Percentiles rank a stretch among this genome's conserved stretches.
Evolutionary conservation across 352 stramenopile species (phyloP).

Genomic region (Pythium periplocum): DNA sequence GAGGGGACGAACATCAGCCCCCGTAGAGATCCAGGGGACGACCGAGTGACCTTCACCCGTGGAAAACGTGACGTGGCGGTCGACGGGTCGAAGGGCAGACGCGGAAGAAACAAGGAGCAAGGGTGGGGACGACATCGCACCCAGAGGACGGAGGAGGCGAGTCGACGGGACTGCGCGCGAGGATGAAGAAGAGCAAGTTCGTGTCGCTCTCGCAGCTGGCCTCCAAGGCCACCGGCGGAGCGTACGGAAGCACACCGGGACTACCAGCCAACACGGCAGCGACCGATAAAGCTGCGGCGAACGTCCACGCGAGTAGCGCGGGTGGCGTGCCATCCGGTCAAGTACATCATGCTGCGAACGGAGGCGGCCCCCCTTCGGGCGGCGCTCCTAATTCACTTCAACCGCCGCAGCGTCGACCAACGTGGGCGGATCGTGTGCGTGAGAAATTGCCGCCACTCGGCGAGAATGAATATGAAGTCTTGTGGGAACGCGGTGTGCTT

Average conservation of each 20-base stretch:
- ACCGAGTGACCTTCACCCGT: too few relatives aligned
- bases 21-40: too few relatives aligned
- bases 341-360: not conserved
- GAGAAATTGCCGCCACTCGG: slow-evolving; percentile 70
- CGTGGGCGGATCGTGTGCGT: slow-evolving; percentile 75
- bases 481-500: slow-evolving; percentile 83
- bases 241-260: slow-evolving; percentile 14
- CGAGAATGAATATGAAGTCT: slow-evolving; percentile 83
- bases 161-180: too few relatives aligned
- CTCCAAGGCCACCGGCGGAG: slow-evolving; percentile 35
- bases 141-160: not conserved
- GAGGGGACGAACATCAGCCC: too few relatives aligned
- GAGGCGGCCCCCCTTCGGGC: slow-evolving; percentile 5
- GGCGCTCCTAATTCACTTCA: slow-evolving; percentile 7
- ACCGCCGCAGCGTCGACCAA: slow-evolving; percentile 16
- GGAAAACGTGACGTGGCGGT: too few relatives aligned
- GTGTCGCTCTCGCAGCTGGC: slow-evolving; percentile 32
- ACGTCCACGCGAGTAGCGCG: not conserved
- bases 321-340: not conserved
- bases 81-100: too few relatives aligned
- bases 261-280: slow-evolving; percentile 5
- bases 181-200: slow-evolving; percentile 79
- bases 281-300: not conserved
- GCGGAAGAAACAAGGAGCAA: not conserved
- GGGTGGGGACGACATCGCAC: not conserved